These are phyloP conservation scores for Bolboschoenoplectus hybrid DNA, from an alignment of 202 grass and related monocot genomes.

Conservation along the genomic window DNA sequence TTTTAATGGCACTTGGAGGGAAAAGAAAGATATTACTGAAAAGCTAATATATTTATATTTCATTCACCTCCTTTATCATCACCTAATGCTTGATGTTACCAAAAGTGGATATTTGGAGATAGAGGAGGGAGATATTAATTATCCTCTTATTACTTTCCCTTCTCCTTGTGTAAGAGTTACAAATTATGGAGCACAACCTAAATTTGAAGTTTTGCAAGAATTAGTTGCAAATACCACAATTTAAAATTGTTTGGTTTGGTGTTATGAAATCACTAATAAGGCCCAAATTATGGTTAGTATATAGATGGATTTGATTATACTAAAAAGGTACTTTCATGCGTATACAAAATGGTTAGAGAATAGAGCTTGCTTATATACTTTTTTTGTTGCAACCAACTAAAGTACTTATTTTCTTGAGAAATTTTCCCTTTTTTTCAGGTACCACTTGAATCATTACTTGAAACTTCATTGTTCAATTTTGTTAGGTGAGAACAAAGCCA, in stretches of 20 bases:
- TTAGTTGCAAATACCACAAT: not conserved
- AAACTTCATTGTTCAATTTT: constrained; percentile 27
- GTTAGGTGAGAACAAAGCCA: constrained; percentile 41
- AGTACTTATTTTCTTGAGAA: not conserved
- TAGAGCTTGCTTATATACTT: not conserved
- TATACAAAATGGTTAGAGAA: not conserved
- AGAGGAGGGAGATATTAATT: not conserved
- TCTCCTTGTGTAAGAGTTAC: not conserved
- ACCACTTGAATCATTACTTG: not conserved
- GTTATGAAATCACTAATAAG: too few species aligned
- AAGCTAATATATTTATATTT: not conserved
- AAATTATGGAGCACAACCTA: not conserved
- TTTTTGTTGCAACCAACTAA: not conserved
- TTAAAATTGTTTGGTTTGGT: not conserved
- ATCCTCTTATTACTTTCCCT: not conserved
- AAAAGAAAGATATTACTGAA: not conserved
- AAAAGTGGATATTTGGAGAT: not conserved
- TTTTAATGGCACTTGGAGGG: not conserved
- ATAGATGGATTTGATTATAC: not conserved
- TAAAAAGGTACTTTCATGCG: not conserved
- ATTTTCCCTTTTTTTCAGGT: not conserved
- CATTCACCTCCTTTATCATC: not conserved
- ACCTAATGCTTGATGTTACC: not conserved
- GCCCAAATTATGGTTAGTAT: too few species aligned
- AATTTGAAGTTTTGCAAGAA: not conserved